These are phyloP conservation scores for Solanum bukasovii DNA, from an alignment of 257 asterid species.

Conservation along the genomic window DNA sequence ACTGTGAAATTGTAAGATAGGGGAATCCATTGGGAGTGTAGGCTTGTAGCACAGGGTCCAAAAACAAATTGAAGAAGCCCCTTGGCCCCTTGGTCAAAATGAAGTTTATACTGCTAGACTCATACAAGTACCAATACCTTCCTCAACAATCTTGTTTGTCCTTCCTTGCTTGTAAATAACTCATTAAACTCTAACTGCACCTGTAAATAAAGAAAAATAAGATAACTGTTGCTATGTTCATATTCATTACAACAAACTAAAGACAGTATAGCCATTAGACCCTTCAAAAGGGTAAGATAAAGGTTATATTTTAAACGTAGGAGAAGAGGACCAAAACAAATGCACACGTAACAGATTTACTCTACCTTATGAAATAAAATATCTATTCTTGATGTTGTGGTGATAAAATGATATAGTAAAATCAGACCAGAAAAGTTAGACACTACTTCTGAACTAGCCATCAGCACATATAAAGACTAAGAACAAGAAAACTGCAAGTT, in stretches of 20 bases:
- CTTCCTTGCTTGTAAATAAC: slow-evolving; percentile 9
- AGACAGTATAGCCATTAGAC: background rate
- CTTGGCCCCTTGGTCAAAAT: background rate
- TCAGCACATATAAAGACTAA: background rate
- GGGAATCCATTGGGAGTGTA: background rate
- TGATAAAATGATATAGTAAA: background rate
- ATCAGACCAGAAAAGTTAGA: background rate
- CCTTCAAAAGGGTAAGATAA: background rate
- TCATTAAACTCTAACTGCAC: slow-evolving; percentile 47
- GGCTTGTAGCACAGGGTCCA: background rate
- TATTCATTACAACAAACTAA: background rate
- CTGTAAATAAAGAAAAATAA: slow-evolving; percentile 17
- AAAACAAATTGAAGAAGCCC: background rate
- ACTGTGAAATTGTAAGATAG: background rate
- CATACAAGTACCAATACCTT: slow-evolving; percentile 37
- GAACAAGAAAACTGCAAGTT: background rate
- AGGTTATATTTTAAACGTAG: background rate
- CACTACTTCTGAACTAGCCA: background rate
- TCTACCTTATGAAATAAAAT: background rate
- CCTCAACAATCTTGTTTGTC: slow-evolving; percentile 25
- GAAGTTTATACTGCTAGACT: background rate
- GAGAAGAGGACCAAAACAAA: background rate
- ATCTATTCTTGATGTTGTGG: background rate
- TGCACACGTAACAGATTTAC: background rate
- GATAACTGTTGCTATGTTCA: background rate